Conservation (phyloP, 352 stramenopile species). For the Saprolegnia parasitica region DNA sequence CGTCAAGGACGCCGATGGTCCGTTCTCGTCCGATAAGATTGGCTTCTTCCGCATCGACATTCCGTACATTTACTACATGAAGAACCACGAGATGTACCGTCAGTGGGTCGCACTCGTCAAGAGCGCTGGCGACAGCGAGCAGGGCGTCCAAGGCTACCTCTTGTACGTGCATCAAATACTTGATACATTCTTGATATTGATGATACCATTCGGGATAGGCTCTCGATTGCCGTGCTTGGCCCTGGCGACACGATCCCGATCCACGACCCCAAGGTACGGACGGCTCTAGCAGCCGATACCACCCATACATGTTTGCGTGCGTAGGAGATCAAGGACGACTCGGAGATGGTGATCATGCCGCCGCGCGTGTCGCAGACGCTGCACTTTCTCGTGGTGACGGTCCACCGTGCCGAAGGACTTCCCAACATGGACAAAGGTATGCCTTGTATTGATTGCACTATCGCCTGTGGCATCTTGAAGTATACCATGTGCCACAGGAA, state of each 20-base stretch:
- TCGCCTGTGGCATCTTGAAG: no score
- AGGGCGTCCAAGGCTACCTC: slow-evolving; percentile 90
- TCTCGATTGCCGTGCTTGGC: slow-evolving; percentile 83
- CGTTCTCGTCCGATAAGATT: slow-evolving; percentile 53
- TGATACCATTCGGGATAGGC: slow-evolving; percentile 34
- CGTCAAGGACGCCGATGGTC: slow-evolving; percentile 75
- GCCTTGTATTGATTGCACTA: slow-evolving; percentile 27
- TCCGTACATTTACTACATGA: slow-evolving; percentile 77
- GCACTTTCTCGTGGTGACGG: slow-evolving; percentile 71
- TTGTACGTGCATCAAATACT: slow-evolving; percentile 37
- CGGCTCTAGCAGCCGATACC: no score
- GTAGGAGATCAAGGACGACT: slow-evolving; percentile 51
- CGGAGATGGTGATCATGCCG: slow-evolving; percentile 76
- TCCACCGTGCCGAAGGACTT: slow-evolving; percentile 72
- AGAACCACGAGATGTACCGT: slow-evolving; percentile 82
- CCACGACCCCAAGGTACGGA: slow-evolving; percentile 42
- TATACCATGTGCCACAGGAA: neutral
- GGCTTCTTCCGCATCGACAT: slow-evolving; percentile 83
- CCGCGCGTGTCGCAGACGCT: slow-evolving; percentile 64
- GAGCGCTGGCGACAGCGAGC: slow-evolving; percentile 76
- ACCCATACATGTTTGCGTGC: slow-evolving; percentile 23
- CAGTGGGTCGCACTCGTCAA: slow-evolving; percentile 88
- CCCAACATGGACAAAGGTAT: slow-evolving; percentile 81
- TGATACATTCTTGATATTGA: neutral
- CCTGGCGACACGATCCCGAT: slow-evolving; percentile 76